A percentile compares a stretch with the other conserved stretches of the same genome.
Evolutionary conservation across 306 rosid species (phyloP).

Genomic region (Neltuma alba): DNA sequence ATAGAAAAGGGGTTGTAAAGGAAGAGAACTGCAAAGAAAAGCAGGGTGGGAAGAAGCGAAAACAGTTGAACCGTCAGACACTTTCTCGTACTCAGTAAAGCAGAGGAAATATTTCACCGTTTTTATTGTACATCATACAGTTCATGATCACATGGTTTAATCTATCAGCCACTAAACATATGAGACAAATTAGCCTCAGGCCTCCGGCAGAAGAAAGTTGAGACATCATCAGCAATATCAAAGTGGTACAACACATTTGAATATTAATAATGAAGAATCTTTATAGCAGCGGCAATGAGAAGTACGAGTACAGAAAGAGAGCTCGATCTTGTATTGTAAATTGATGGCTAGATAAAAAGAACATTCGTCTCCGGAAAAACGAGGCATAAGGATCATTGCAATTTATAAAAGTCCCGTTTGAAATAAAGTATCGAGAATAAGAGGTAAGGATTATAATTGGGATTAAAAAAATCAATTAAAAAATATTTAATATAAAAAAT

Average conservation of each 20-base stretch:
- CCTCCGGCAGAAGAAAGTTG: neutral
- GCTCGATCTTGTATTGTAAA: neutral
- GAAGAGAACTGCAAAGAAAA: neutral
- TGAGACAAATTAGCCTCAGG: neutral
- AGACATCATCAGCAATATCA: neutral
- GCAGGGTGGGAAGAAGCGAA: neutral
- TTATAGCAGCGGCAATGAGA: neutral
- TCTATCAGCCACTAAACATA: neutral
- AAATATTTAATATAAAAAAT: too few species aligned
- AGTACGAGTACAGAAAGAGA: neutral
- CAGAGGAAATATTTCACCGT: neutral
- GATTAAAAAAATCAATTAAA: too few species aligned
- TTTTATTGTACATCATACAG: slow-evolving; percentile 14
- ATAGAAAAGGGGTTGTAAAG: neutral
- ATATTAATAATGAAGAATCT: neutral
- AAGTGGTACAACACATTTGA: neutral
- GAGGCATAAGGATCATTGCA: neutral
- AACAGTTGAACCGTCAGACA: neutral
- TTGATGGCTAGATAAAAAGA: neutral
- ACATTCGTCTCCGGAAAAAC: neutral
- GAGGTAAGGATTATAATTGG: too few species aligned
- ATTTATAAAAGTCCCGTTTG: too few species aligned
- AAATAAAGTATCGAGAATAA: too few species aligned
- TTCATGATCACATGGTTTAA: slow-evolving; percentile 16
- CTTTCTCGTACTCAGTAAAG: neutral